Base-by-base conservation (phyloP, 2,329 filamentous ascomycete species). In the Aspergillus carbonarius region DNA sequence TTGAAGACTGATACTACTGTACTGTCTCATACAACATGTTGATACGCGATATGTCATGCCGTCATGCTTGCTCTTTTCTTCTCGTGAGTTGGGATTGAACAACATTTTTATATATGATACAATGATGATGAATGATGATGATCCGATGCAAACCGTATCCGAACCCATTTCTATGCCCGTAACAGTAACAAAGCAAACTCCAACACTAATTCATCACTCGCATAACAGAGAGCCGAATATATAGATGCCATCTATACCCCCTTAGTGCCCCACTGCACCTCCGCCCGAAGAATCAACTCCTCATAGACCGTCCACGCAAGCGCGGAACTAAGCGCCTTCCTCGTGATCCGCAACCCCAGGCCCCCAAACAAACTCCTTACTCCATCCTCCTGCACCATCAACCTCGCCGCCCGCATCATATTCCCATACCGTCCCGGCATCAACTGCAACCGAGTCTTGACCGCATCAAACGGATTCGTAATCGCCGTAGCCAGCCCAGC, bases 281-380 rank as follows among this genome's bases (percentile, higher is more conserved):
- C 86, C 1, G 89, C 89, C 66, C 90, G 83, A 60, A 93, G 81
- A 62, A 98, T 89, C 67, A 97, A 76, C 75, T 97, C 93, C 78
- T 99, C 95, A 71, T 99, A 99, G 40, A 97, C 82, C 9, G 93
- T 98, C 95, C 95, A 99, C 7, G 93, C 93, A 66, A 98, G 81
- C n/a, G 95, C 95, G 54, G 90, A 93, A 75, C 93, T 97, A 46
- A 97, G 77, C 5, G 92, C 93, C 76, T 99, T 99, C 66, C 95
- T 84, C 47, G 88, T 90, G 82, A 98, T 96, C 57, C 95, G 85
- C 65, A 99, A 79, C 1, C 85, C 91, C 57, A 99, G 76, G 1
- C 95, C 95, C 73, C 95, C 90, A 76, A 95, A 93, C 58, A 99
- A 81, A 60, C 90, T 90, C 55, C 88, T 83, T 18, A 90, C 67